Percentiles rank a stretch among this genome's conserved stretches.
Evolutionary conservation across 2,329 filamentous ascomycete genomes (phyloP).

Genomic region (Pestalotiopsis sp.): DNA sequence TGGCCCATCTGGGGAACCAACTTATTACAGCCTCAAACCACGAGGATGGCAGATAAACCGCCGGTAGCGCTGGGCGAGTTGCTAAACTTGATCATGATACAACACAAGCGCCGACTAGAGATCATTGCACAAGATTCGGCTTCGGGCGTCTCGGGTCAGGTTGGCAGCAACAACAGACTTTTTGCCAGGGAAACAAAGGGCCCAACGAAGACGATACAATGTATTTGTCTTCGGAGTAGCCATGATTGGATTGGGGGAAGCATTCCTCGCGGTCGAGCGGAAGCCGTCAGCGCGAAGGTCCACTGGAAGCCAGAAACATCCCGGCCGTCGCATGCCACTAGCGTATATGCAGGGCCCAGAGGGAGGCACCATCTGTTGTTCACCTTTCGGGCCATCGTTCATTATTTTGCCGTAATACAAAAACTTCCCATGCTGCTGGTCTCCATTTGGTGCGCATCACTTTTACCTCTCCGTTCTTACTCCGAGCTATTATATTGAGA

Average conservation of each 20-base stretch:
- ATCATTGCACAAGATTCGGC: not conserved
- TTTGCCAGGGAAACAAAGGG: too few relatives aligned
- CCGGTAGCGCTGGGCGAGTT: not conserved
- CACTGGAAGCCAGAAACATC: conserved; percentile 2
- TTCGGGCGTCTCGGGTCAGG: not conserved
- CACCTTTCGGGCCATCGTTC: conserved; percentile 15
- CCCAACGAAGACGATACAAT: too few relatives aligned
- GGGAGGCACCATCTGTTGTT: not conserved
- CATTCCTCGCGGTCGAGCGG: conserved; percentile 9
- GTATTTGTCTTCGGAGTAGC: not conserved
- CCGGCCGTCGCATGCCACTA: conserved; percentile 6
- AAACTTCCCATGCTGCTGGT: conserved; percentile 19
- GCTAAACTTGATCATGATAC: not conserved
- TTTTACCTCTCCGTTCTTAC: conserved; percentile 16
- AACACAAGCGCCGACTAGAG: not conserved
- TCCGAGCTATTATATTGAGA: conserved; percentile 9
- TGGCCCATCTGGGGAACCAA: not conserved
- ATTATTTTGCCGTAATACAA: conserved; percentile 30
- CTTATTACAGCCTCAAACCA: not conserved
- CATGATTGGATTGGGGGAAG: not conserved
- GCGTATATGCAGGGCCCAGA: conserved; percentile 11
- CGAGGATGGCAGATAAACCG: not conserved
- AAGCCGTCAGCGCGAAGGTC: conserved; percentile 2
- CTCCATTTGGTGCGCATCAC: not conserved
- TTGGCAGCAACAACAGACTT: not conserved